Base-by-base conservation (phyloP, 768 basidiomycete genomes). In the Lyophyllum atratum region DNA sequence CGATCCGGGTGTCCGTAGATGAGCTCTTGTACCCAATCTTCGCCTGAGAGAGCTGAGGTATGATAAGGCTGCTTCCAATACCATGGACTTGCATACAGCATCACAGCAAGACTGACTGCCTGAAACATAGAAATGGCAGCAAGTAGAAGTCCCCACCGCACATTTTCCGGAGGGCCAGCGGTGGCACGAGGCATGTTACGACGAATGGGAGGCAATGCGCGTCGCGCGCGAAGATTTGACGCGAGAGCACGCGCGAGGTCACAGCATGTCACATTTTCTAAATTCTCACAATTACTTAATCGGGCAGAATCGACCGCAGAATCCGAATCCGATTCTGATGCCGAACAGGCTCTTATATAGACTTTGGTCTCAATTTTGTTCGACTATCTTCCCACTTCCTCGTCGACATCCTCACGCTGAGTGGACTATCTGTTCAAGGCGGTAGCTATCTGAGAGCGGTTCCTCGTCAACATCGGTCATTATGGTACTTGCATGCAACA, bases 1-100 rank as follows among this genome's bases (percentile, higher is more conserved):
- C 61, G 54, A 6, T 68, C 56, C 9, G 63, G 64, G 55, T 70
- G 68, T 1, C 68, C 65, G n/a, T 49, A 9, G 7, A 66, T 56
- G 0, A 70, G 58, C 42, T 69, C 65, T 12, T 33, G 44, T 5
- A 67, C 56, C 66, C 65, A 70, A 3, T 25, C 58, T 40, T 62
- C 37, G 22, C 69, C 65, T 1, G 59, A 60, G 9, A 70, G 59
- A 24, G 49, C 46, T 24, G 67, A 69, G 5, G 63, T 69, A 21
- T 69, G 66, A 40, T 69, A 66, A 2, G 43, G 43, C 21, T 22
- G 43, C 22, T 44, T 44, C n/a, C 21, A 49, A 46, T 42, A 39
- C 26, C 40, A 52, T 44, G 43, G 22, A n/a, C 40, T 21, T 21
- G 39, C 43, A 44, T 44, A 44, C 4, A 31, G 37, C 17, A 51